A percentile compares a stretch with the other conserved stretches of the same genome.
phyloP scores from a whole-genome alignment of 352 stramenopile species.

The Halophytophthora polymorphica region DNA sequence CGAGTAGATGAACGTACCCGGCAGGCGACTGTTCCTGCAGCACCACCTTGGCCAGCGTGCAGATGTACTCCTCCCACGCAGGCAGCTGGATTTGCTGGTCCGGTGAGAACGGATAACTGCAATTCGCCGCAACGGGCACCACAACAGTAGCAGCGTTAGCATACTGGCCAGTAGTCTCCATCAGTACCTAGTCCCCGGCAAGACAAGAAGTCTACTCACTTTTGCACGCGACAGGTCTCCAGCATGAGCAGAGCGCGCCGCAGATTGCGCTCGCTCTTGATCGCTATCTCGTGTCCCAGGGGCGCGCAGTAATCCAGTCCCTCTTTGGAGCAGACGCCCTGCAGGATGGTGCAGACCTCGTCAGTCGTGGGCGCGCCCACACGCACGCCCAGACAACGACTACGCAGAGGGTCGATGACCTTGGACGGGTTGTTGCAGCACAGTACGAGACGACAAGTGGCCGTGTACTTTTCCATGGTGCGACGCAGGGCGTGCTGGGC shows the following conservation, averaged over 20 bases:
- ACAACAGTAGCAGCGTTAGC: not conserved
- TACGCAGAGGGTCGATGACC: constrained; percentile 97
- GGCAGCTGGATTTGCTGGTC: constrained; percentile 84
- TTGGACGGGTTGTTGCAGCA: constrained; percentile 96
- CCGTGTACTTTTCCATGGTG: constrained; percentile 97
- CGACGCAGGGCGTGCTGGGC: constrained; percentile 96
- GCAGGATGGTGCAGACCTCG: constrained; percentile 89
- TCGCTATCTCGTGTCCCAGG: constrained; percentile 90
- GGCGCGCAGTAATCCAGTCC: constrained; percentile 83
- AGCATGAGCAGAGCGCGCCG: constrained; percentile 97
- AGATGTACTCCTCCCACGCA: constrained; percentile 98
- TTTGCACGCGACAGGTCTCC: constrained; percentile 90
- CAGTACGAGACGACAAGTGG: constrained; percentile 96
- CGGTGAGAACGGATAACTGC: constrained; percentile 80
- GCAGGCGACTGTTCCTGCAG: constrained; percentile 94
- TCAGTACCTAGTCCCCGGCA: not conserved
- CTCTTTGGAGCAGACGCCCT: constrained; percentile 91
- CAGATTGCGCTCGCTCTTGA: constrained; percentile 94
- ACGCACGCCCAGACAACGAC: constrained; percentile 93
- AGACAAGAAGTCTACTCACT: constrained; percentile 20
- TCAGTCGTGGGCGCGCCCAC: constrained; percentile 90
- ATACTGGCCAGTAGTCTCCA: not conserved
- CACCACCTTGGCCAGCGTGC: constrained; percentile 92
- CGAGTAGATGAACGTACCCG: constrained; percentile 29
- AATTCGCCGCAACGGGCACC: not conserved